Percentiles rank a stretch among this genome's conserved stretches.
Evolutionary conservation across 352 stramenopile species (phyloP).

Genomic region (Globisporangium rhizosaccharum): DNA sequence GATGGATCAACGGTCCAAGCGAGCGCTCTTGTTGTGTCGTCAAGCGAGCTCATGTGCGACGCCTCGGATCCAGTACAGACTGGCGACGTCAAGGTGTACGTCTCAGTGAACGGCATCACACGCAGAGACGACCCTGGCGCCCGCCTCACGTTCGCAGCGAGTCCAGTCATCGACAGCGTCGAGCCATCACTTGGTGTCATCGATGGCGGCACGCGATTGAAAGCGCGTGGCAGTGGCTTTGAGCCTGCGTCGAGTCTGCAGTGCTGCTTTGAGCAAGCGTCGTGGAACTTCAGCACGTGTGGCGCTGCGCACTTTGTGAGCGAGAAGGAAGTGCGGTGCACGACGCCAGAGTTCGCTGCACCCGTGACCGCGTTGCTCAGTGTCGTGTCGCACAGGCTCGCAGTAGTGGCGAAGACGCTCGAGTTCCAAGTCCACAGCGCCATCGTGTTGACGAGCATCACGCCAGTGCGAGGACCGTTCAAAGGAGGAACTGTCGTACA

Average conservation of each 20-base stretch:
- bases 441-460: conserved; percentile 20
- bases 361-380: conserved; percentile 14
- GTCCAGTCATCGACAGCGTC: conserved; percentile 28
- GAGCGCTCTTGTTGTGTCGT: conserved; percentile 17
- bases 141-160: conserved; percentile 28
- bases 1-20: neutral
- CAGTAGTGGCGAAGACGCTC: conserved; percentile 9
- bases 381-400: conserved; percentile 16
- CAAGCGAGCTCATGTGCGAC: conserved; percentile 17
- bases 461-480: conserved; percentile 22
- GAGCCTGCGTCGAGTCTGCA: conserved; percentile 22
- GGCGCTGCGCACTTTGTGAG: conserved; percentile 25
- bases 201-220: conserved; percentile 19
- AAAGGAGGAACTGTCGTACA: conserved; percentile 35
- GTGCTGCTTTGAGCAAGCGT: conserved; percentile 44
- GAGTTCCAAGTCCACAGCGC: conserved; percentile 24
- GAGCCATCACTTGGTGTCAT: conserved; percentile 41
- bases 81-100: conserved; percentile 16
- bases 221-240: conserved; percentile 47
- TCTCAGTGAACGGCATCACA: conserved; percentile 26
- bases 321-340: conserved; percentile 24
- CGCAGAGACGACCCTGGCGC: conserved; percentile 16
- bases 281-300: conserved; percentile 12
- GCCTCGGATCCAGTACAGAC: conserved; percentile 11
- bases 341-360: conserved; percentile 17